Evolutionary conservation across 73 alveolate genomes (phyloP).

Genomic region (Paramecium caudatum): DNA sequence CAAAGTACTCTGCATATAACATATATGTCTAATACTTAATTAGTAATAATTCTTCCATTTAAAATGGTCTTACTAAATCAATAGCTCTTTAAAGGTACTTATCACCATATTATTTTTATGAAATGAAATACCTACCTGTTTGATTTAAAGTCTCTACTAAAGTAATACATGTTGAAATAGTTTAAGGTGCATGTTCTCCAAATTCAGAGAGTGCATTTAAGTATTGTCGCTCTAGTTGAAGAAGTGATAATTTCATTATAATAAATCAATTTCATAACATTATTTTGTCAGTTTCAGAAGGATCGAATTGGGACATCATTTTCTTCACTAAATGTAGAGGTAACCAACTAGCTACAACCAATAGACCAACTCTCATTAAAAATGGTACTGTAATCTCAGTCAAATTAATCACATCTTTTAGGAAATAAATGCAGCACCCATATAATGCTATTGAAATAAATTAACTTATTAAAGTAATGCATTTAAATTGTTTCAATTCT

Average conservation of each 20-base stretch:
- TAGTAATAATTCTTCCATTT: not conserved
- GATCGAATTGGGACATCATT: not conserved
- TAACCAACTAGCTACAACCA: constrained; percentile 36
- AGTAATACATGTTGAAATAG: not conserved
- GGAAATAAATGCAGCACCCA: not conserved
- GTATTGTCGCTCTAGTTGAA: constrained; percentile 36
- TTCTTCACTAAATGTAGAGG: constrained; percentile 46
- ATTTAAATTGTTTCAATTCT: constrained; percentile 54
- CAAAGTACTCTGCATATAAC: constrained; percentile 16
- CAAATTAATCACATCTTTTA: constrained; percentile 25
- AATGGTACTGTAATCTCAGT: constrained; percentile 2
- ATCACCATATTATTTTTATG: not conserved
- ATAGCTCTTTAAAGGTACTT: constrained; percentile 30
- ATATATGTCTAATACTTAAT: not conserved
- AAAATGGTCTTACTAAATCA: not conserved
- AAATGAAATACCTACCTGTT: constrained; percentile 8
- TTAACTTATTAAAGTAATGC: constrained; percentile 33
- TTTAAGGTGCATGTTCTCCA: not conserved
- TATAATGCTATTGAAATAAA: constrained; percentile 42
- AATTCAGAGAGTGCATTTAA: constrained; percentile 40
- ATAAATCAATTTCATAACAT: constrained; percentile 46
- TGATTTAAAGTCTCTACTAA: constrained; percentile 1
- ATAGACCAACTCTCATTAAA: not conserved
- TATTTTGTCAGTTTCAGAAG: constrained; percentile 62
- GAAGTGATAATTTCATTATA: constrained; percentile 38